A percentile compares a stretch with the other conserved stretches of the same genome.
Evolutionary conservation across 805 yeast genomes (phyloP).

Genomic region (Kurtzmaniella fragi): DNA sequence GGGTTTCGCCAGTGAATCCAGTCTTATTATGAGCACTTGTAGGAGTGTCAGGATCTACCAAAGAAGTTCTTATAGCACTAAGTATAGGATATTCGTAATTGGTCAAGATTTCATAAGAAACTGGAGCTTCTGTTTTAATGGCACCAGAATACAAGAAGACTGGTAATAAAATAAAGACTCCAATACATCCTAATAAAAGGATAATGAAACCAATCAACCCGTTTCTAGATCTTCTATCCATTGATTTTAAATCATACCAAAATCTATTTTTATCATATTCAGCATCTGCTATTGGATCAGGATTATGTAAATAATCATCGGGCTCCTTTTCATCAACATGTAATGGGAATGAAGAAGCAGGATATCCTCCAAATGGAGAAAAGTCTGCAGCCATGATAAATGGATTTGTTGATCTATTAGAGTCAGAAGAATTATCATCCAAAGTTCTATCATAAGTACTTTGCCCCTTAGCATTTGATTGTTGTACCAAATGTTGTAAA

Average conservation of each 20-base stretch:
- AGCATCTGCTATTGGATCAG: conserved; percentile 92
- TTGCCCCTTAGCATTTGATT: conserved; percentile 1
- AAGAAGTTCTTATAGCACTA: conserved; percentile 51
- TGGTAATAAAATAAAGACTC: conserved; percentile 76
- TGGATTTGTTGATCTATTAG: conserved; percentile 20
- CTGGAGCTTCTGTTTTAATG: conserved; percentile 18
- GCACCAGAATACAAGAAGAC: conserved; percentile 80
- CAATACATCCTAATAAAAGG: conserved; percentile 56
- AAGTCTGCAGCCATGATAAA: conserved; percentile 54
- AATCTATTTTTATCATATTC: conserved; percentile 71
- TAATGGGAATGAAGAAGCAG: conserved; percentile 87
- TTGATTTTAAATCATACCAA: conserved; percentile 54
- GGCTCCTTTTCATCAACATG: conserved; percentile 90
- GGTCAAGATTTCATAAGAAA: conserved; percentile 39
- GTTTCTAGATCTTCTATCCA: conserved; percentile 58
- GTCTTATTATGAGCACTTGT: conserved; percentile 40
- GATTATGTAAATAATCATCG: conserved; percentile 93
- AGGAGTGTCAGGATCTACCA: conserved; percentile 75
- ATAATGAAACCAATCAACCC: conserved; percentile 59
- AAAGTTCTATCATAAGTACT: conserved; percentile 1
- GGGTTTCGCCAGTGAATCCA: conserved; percentile 55
- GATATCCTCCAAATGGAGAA: conserved; percentile 95
- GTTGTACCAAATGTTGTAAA: conserved; percentile 5
- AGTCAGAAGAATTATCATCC: conserved; percentile 17
- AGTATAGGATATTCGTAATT: conserved; percentile 53